Evolutionary conservation across 1,284 basidiomycete genomes (phyloP), one percentile per base, ranked within the genome.

Genomic region (Boletus smithii): DNA sequence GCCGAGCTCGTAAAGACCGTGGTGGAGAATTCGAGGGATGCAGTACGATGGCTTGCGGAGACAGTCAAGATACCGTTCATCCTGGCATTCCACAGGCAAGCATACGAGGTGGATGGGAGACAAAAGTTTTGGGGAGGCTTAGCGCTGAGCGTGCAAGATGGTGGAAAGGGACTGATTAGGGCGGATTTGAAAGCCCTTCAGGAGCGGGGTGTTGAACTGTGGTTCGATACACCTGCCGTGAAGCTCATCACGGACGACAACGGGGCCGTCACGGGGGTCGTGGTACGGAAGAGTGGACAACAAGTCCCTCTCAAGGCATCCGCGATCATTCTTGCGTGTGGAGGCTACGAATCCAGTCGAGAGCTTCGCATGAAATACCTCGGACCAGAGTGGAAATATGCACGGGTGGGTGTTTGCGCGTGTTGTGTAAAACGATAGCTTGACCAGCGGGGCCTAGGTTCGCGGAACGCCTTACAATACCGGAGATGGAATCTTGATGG

Each of bases 111-210:
- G 23, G 65, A 74, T 23, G 81, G 81, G 23, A 70, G 76, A 46
- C 75, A 80, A 55, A 80, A 74, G 51, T 85, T 85, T 56, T 85
- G 82, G 83, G 83, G 83, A 17, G 84, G 83, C 3, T 63, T 85
- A 61, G 80, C 74, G 14, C 69, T 85, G 17, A 73, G 74, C 52
- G 77, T 80, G 11, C 69, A 76, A 39, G 75, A 79, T 34, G 83
- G 83, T 4, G 83, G 83, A 7, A 85, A 85, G 58, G 83, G 83
- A 1, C 64, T 85, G n/a, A 81, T 85, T 49, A 68, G 59, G 30
- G 75, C 80, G 3, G 78, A 84, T 61, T 71, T 72, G 33, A 61
- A 56, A n/a, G 76, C 77, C 1, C 68, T 85, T 46, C 56, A 65
- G 40, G 65, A 70, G 36, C 74, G 71, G 5, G 77, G 78, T 0